Conservation (phyloP, 2,329 filamentous ascomycete genomes). For the Biscogniauxia marginata region DNA sequence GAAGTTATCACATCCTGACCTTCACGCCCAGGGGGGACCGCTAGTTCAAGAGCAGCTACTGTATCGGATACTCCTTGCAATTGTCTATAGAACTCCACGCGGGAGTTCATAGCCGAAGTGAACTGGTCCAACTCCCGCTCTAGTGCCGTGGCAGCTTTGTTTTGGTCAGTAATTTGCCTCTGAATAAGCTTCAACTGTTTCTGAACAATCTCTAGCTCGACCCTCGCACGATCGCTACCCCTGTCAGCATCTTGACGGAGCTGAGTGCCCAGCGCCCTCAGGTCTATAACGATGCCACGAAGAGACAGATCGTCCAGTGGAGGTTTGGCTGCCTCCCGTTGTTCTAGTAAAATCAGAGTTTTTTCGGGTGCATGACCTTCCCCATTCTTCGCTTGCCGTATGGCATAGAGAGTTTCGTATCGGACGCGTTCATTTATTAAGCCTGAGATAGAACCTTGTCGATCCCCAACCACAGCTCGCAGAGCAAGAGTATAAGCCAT, state of each 20-base stretch:
- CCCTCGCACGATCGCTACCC: slow-evolving; percentile 52
- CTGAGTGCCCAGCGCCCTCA: slow-evolving; percentile 61
- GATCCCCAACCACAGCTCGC: slow-evolving; percentile 73
- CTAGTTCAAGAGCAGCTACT: slow-evolving; percentile 71
- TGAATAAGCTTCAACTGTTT: slow-evolving; percentile 62
- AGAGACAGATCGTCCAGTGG: slow-evolving; percentile 59
- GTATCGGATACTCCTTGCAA: slow-evolving; percentile 89
- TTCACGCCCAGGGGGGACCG: slow-evolving; percentile 50
- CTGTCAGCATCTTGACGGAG: slow-evolving; percentile 57
- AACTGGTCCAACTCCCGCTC: slow-evolving; percentile 76
- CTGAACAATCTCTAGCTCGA: slow-evolving; percentile 66
- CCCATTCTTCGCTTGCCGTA: slow-evolving; percentile 58
- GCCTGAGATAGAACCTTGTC: slow-evolving; percentile 73
- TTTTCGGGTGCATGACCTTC: slow-evolving; percentile 71
- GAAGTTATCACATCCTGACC: background rate
- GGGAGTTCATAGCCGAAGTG: slow-evolving; percentile 75
- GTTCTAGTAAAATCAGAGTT: slow-evolving; percentile 50
- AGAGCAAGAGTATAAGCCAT: slow-evolving; percentile 82
- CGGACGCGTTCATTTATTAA: slow-evolving; percentile 72
- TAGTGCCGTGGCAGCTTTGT: slow-evolving; percentile 45
- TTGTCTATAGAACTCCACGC: slow-evolving; percentile 87
- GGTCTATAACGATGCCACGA: slow-evolving; percentile 65
- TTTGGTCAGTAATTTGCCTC: slow-evolving; percentile 49
- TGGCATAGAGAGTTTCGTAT: slow-evolving; percentile 66
- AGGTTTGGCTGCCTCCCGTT: slow-evolving; percentile 49